A percentile compares a stretch with the other conserved stretches of the same genome.
phyloP scores from a whole-genome alignment of 2,329 filamentous ascomycete genomes.

The Claviceps monticola region DNA sequence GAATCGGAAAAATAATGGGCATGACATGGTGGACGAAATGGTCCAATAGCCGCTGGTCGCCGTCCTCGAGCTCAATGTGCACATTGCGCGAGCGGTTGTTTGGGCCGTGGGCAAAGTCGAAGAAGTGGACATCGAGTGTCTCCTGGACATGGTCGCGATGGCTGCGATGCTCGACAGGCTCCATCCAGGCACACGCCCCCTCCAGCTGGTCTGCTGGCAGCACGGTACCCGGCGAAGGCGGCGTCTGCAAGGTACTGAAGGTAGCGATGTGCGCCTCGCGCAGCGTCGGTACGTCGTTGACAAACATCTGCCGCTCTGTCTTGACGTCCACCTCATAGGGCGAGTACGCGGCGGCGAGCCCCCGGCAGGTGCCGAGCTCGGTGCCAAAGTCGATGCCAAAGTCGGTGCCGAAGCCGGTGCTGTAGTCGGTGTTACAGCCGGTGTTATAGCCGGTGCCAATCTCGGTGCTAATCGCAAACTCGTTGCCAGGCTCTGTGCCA shows the following conservation, averaged over 20 bases:
- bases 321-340: slow-evolving; percentile 94
- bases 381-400: slow-evolving; percentile 7
- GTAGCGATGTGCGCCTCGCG: slow-evolving; percentile 81
- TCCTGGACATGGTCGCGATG: slow-evolving; percentile 31
- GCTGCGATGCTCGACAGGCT: slow-evolving; percentile 16
- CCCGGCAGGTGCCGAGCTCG: slow-evolving; percentile 44
- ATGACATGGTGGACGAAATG: slow-evolving; percentile 85
- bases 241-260: slow-evolving; percentile 80
- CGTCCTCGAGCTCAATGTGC: slow-evolving; percentile 72
- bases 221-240: slow-evolving; percentile 54
- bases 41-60: slow-evolving; percentile 73
- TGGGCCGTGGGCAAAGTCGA: slow-evolving; percentile 62
- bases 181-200: slow-evolving; percentile 26
- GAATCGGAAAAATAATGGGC: slow-evolving; percentile 79
- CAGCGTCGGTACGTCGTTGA: slow-evolving; percentile 77
- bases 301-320: slow-evolving; percentile 86
- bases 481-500: slow-evolving; percentile 41
- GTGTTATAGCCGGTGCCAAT: no score
- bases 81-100: slow-evolving; percentile 51
- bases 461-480: slow-evolving; percentile 14
- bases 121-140: slow-evolving; percentile 61
- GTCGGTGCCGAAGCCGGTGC: no score
- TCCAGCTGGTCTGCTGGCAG: slow-evolving; percentile 47
- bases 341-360: slow-evolving; percentile 45
- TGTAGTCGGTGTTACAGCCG: no score